Base-by-base conservation (phyloP, 345 rosid genomes). In the Salix udensis region DNA sequence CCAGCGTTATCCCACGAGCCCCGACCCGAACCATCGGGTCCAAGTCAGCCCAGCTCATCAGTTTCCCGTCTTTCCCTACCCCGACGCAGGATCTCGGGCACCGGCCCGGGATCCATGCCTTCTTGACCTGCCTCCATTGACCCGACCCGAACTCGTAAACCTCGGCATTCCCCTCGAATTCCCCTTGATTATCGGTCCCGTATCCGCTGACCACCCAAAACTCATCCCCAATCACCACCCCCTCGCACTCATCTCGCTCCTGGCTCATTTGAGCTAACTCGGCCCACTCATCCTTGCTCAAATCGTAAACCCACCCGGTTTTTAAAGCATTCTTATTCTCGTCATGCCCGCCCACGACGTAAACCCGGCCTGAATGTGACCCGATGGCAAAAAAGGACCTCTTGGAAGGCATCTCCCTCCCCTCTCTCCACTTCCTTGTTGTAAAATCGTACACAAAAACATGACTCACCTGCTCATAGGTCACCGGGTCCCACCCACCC, bases 201-300 rank as follows among this genome's bases (percentile, higher is more conserved):
- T 90, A 90, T 23, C 94, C 96, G 52, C 96, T 86, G 16, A 91
- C 88, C 6, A 87, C 92, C 90, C 91, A 91, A 50, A 89, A 87
- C 82, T 85, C 87, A 14, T 72, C 84, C 67, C 84, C 92, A 1
- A 87, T 73, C 31, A 88, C 85, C 4, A 86, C 44, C 30, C 90
- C 96, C 67, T 87, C 89, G 68, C 94, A 88, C 88, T 88, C 91
- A 52, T 91, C 96, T 40, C 92, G 84, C 83, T 84, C 94, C 75
- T 82, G 87, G 40, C 83, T 85, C 88, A 90, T 71, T 70, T 19
- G 76, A 1, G 81, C 23, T 82, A 91, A 37, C 87, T 87, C 90
- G 1, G 34, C 74, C 96, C 96, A 90, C 84, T 85, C 88, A 71
- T 90, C 88, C 15, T 34, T 48, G 66, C 76, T 76, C 82, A 86